Conservation (phyloP, 306 rosid species). For the Cucurbita pepo region DNA sequence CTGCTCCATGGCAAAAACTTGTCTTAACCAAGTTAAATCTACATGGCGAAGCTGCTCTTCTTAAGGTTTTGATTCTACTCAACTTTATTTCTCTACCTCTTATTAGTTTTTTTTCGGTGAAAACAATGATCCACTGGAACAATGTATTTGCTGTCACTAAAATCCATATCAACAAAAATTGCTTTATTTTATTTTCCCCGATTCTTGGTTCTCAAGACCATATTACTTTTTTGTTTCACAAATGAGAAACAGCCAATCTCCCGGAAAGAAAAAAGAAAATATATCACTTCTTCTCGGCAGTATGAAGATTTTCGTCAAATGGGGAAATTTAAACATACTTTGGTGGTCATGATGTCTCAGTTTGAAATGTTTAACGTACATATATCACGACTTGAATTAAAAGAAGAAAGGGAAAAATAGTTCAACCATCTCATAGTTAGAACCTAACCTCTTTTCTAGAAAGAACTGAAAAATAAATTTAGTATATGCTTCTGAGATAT, state of each 20-base stretch:
- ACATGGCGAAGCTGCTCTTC: slow-evolving; percentile 57
- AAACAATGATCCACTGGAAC: neutral
- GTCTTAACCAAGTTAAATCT: slow-evolving; percentile 55
- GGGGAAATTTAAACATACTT: neutral
- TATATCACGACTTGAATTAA: no score
- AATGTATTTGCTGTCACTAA: neutral
- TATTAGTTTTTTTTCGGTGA: neutral
- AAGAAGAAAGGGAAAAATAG: no score
- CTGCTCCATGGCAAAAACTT: slow-evolving; percentile 62
- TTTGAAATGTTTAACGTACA: neutral
- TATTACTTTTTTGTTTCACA: no score
- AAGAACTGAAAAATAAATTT: no score
- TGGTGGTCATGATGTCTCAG: neutral
- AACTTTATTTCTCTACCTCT: neutral
- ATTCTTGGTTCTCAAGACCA: no score
- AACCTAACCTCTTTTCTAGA: no score
- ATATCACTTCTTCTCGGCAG: neutral
- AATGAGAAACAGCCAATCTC: no score
- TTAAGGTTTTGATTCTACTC: slow-evolving; percentile 41
- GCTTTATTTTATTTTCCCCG: neutral
- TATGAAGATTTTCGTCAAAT: neutral
- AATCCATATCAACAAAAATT: neutral
- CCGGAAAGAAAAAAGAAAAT: neutral
- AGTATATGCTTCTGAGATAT: no score
- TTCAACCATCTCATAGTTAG: no score